Conservation (phyloP, 108 stramenopile species). For the Cyclotella baltica region DNA sequence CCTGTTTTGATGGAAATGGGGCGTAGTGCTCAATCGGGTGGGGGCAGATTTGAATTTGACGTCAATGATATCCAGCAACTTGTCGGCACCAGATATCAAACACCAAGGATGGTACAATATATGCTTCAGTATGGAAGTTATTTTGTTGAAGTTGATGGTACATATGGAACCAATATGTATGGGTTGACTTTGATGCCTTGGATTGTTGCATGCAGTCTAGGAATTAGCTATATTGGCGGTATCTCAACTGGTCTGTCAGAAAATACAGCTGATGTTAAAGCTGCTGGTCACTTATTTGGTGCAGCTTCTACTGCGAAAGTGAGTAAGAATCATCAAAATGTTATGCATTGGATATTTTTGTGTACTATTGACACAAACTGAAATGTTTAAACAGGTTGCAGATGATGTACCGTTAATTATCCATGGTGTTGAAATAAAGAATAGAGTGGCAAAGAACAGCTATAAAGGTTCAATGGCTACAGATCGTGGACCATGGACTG, state of each 20-base stretch:
- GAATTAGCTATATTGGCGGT: background rate
- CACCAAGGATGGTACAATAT: background rate
- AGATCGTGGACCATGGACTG: background rate
- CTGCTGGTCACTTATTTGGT: background rate
- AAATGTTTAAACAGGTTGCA: no score
- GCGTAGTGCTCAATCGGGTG: background rate
- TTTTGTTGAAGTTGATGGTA: background rate
- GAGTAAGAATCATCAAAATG: no score
- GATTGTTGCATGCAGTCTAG: background rate
- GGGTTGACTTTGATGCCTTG: background rate
- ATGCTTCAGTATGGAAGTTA: background rate
- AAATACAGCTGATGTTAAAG: no score
- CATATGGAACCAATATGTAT: background rate
- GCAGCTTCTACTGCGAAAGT: no score
- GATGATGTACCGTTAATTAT: no score
- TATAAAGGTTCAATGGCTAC: no score
- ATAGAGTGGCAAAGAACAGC: no score
- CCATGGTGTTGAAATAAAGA: no score
- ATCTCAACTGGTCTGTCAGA: constrained; percentile 1
- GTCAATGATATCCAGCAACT: background rate
- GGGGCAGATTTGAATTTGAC: background rate
- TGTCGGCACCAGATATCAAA: background rate
- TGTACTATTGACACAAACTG: no score
- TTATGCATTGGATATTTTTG: no score
- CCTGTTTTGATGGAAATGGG: background rate